Conservation (phyloP, 2,329 filamentous ascomycete genomes). For the Stachybotrys echinatus region DNA sequence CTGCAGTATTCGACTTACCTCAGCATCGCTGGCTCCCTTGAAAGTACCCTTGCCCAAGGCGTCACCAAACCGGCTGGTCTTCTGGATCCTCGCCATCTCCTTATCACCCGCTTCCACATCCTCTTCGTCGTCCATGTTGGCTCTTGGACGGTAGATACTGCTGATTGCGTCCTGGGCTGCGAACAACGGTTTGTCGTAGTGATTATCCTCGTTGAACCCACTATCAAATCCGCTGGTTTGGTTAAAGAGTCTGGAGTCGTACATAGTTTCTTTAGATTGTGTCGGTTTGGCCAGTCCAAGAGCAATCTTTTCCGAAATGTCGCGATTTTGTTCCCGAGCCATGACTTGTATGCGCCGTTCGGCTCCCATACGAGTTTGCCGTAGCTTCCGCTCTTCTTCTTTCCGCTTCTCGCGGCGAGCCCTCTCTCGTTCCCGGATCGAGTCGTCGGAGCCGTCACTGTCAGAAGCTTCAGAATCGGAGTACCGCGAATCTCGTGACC, state of each 20-base stretch:
- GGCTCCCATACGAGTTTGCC: slow-evolving; percentile 92
- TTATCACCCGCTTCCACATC: slow-evolving; percentile 75
- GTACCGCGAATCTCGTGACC: slow-evolving; percentile 37
- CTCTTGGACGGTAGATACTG: slow-evolving; percentile 83
- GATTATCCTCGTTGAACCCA: slow-evolving; percentile 96
- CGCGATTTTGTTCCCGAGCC: slow-evolving; percentile 90
- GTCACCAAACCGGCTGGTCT: slow-evolving; percentile 76
- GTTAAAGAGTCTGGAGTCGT: slow-evolving; percentile 93
- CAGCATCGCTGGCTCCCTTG: slow-evolving; percentile 77
- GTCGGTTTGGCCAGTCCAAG: slow-evolving; percentile 93
- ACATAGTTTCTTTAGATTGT: slow-evolving; percentile 89
- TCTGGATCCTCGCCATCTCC: slow-evolving; percentile 84
- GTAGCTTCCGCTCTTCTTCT: slow-evolving; percentile 83
- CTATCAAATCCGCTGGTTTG: slow-evolving; percentile 84
- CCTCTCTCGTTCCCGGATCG: slow-evolving; percentile 69
- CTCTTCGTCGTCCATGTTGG: slow-evolving; percentile 72
- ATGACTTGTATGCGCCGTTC: slow-evolving; percentile 89
- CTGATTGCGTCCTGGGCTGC: slow-evolving; percentile 91
- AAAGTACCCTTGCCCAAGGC: slow-evolving; percentile 87
- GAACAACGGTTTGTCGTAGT: slow-evolving; percentile 95
- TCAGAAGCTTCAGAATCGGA: slow-evolving; percentile 42
- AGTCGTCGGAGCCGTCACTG: slow-evolving; percentile 66
- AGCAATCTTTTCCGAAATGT: slow-evolving; percentile 95
- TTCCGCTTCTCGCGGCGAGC: slow-evolving; percentile 71
- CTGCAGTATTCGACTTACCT: slow-evolving; percentile 46